phyloP scores from a whole-genome alignment of 805 yeast species.

The Candida taoyuanica region DNA sequence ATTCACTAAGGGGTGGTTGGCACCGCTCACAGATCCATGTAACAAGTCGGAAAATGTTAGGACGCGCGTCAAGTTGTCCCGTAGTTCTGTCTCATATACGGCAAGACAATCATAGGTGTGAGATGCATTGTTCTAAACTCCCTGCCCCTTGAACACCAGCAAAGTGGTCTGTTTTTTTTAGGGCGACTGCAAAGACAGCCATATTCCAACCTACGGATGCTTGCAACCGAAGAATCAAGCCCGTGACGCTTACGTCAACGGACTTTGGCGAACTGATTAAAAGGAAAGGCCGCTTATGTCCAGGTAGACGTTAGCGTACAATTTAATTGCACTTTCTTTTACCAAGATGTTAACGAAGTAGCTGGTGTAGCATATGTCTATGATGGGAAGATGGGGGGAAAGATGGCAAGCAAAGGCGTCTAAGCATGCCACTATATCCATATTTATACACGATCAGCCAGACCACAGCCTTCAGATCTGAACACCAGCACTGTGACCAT shows the following conservation, averaged over 20 bases:
- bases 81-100: background rate
- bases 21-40: background rate
- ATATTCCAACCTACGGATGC: background rate
- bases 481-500: no score
- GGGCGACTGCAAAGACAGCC: background rate
- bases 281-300: background rate
- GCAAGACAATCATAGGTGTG: background rate
- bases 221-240: background rate
- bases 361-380: no score
- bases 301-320: no score
- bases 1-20: no score
- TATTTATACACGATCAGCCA: no score
- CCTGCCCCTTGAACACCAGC: background rate
- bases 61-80: background rate
- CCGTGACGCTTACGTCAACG: background rate
- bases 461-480: no score
- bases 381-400: no score
- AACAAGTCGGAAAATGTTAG: no score
- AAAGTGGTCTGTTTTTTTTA: background rate
- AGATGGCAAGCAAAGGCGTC: no score
- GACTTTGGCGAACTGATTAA: background rate
- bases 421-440: no score
- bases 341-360: no score
- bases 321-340: no score
- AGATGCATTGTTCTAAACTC: background rate